Percentiles rank a stretch among this genome's conserved stretches.
Conservation (phyloP, 768 basidiomycete genomes). For the Exsudoporus frostii region DNA sequence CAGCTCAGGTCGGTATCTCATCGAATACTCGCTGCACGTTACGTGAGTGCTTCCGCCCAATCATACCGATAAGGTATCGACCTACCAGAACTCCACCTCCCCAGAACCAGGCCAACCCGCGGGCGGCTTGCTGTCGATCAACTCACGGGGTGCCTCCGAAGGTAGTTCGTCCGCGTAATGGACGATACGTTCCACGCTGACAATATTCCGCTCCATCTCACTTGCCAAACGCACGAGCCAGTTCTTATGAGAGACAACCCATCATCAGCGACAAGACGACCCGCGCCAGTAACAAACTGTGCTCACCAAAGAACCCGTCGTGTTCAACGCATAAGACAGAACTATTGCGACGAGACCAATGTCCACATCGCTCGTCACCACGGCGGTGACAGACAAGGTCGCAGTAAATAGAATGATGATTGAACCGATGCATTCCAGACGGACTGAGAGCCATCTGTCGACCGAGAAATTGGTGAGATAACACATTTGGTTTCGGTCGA, state of each 20-base stretch:
- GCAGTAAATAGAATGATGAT: constrained; percentile 76
- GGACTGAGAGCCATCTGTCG: constrained; percentile 81
- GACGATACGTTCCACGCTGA: constrained; percentile 83
- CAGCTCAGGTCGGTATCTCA: constrained; percentile 75
- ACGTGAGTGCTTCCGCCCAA: not conserved
- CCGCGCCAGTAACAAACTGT: not conserved
- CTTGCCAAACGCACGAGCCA: constrained; percentile 80
- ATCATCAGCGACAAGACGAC: not conserved
- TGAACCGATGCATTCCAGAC: constrained; percentile 84
- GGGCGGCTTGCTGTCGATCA: constrained; percentile 54
- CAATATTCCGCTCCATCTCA: constrained; percentile 89
- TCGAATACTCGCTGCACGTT: constrained; percentile 57
- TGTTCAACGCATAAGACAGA: constrained; percentile 78
- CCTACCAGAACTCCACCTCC: constrained; percentile 66
- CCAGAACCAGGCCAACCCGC: constrained; percentile 73
- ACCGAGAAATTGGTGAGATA: constrained; percentile 68
- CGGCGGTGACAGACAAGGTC: constrained; percentile 59
- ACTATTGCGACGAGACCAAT: constrained; percentile 87
- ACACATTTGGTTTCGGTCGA: constrained; percentile 86
- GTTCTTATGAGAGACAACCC: constrained; percentile 42
- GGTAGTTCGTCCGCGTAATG: constrained; percentile 69
- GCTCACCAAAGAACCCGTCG: constrained; percentile 73
- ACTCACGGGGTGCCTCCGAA: constrained; percentile 74
- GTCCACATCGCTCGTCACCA: constrained; percentile 74
- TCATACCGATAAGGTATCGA: constrained; percentile 2